Evolutionary conservation across 768 basidiomycete genomes (phyloP), one percentile per base, ranked within the genome.

Genomic region (Hydnum rufescens): DNA sequence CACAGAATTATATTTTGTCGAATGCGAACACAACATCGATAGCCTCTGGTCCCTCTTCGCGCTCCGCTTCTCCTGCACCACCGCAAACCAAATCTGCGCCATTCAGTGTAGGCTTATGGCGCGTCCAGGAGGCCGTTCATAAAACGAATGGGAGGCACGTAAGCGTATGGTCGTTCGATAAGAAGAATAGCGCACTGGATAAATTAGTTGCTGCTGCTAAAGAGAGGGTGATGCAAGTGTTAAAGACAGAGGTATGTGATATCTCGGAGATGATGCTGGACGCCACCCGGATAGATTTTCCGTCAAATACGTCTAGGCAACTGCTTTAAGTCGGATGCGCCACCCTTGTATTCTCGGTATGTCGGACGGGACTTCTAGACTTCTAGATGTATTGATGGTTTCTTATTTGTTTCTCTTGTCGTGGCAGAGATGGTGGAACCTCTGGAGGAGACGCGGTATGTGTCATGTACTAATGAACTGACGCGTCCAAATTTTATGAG

Each of bases 361-460:
- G 68, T 56, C 26, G 29, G 19, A 5, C 25, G 28, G 32, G 26
- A 26, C 29, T 19, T 47, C n/a, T 23, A 3, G 53, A 53, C 54
- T 26, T 52, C 56, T 54, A 25, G 4, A 23, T 43, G 51, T 49
- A 18, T 5, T 43, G 23, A 52, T 36, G 13, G 39, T 32, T 13
- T 53, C n/a, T n/a, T n/a, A n/a, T n/a, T n/a, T n/a, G n/a, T n/a
- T n/a, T n/a, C n/a, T n/a, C n/a, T n/a, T 32, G 30, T 29, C 19
- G 28, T 36, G 3, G 8, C 64, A 88, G 93, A 97, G 69, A 86
- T 96, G 80, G 90, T 93, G 28, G 95, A 99, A 66, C 93, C 95
- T 25, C 67, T 95, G 44, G 90, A 96, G 62, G 93, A 99, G 65
- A 83, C 90, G 0, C 71, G 93, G 52, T 59, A 23, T 16, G 53